Evolutionary conservation across 2,329 filamentous ascomycete species (phyloP), one percentile per base, ranked within the genome.

Genomic region (Diaporthe sp.): DNA sequence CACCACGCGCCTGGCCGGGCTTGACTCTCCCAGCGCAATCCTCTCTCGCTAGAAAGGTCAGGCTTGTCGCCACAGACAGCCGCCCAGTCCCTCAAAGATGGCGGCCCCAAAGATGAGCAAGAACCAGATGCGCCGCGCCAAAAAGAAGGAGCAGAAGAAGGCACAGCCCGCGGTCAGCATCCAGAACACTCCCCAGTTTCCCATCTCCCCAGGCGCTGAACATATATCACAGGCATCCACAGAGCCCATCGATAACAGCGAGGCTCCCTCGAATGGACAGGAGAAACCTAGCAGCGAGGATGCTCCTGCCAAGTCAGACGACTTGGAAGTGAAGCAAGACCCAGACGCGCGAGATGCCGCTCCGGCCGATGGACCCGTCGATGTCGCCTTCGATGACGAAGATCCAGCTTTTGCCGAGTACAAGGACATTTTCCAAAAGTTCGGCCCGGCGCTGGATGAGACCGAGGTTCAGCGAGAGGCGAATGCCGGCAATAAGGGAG

Each of bases 61-160:
- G 65, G 65, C 65, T 68, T 15, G 46, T 53, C 46, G 65, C 65
- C 65, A 53, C n/a, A 53, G 46, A 53, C 65, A 25, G 65, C 34
- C 34, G 42, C 31, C 15, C 22, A 22, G 12, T 22, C 55, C 62
- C 62, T 71, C 85, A 87, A 84, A 84, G 82, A 93, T 93, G 91
- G 91, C 90, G 81, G 84, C 87, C 79, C 85, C 89, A 79, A 97
- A 96, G 87, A 92, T 94, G 88, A 95, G 94, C 84, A 98, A 98
- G 88, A 98, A 98, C 86, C 95, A 98, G 86, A 93, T 96, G 88
- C 92, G 95, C 84, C 92, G 96, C 84, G 94, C 95, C 67, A 96
- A 96, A 88, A 98, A 97, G 91, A 98, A 98, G 92, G 94, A 95
- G 81, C 92, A 95, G 83, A 97, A 97, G 87, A 92, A 92, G 81